Conservation (phyloP, 257 asterid species). For the Jaltomata sinuosa region DNA sequence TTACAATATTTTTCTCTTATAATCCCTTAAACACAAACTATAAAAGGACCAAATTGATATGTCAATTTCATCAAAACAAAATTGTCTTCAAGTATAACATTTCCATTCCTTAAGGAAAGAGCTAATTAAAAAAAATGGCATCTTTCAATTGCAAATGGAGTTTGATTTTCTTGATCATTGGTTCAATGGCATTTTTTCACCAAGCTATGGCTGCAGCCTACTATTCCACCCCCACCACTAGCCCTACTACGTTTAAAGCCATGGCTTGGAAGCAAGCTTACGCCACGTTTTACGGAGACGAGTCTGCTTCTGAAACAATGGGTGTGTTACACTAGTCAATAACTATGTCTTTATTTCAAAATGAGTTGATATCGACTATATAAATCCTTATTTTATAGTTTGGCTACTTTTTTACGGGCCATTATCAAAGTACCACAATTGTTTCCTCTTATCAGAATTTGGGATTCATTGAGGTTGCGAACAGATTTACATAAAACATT, state of each 20-base stretch:
- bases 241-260: conserved; percentile 16
- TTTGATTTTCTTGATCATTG: conserved; percentile 15
- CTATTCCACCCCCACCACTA: conserved; percentile 4
- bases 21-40: conserved; percentile 6
- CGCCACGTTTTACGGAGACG: conserved; percentile 74
- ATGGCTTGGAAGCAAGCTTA: conserved; percentile 40
- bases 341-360: neutral
- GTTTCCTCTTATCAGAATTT: neutral
- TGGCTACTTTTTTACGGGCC: neutral
- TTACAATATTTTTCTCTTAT: neutral
- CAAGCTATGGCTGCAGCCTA: conserved; percentile 22
- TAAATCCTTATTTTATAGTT: neutral
- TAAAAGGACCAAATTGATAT: conserved; percentile 16
- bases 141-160: conserved; percentile 19
- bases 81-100: neutral
- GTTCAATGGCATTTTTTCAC: conserved; percentile 6
- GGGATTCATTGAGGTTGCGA: neutral
- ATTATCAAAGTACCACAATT: neutral
- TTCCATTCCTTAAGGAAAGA: neutral
- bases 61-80: conserved; percentile 10
- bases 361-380: neutral
- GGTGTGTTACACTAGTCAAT: conserved; percentile 15
- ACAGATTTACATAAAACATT: neutral
- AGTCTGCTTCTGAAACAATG: conserved; percentile 49
- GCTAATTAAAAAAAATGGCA: conserved; percentile 22